Conservation (phyloP, 805 yeast genomes). For the Isabelozyma gotoi region DNA sequence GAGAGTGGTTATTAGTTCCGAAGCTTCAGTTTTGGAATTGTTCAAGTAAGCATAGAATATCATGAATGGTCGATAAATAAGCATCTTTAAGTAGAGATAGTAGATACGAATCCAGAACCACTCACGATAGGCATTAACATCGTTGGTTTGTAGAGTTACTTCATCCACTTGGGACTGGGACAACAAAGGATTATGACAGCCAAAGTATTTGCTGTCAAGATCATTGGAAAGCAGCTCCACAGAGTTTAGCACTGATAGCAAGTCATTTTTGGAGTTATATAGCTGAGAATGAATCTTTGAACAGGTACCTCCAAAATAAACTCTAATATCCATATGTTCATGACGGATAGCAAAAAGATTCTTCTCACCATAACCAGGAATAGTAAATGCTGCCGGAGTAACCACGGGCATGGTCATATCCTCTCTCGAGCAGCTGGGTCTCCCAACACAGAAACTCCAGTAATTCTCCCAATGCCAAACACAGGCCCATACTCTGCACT, state of each 20-base stretch:
- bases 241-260: conserved; percentile 12
- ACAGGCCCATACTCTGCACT: conserved; percentile 15
- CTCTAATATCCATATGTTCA: conserved; percentile 17
- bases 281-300: conserved; percentile 15
- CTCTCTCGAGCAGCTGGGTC: conserved; percentile 14
- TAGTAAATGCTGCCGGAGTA: conserved; percentile 4
- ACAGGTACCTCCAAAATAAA: conserved; percentile 13
- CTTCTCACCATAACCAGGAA: conserved; percentile 12
- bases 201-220: conserved; percentile 13
- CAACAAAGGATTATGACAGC: conserved; percentile 9
- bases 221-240: conserved; percentile 14
- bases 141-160: neutral
- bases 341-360: conserved; percentile 10
- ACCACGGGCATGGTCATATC: conserved; percentile 8
- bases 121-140: conserved; percentile 9
- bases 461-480: conserved; percentile 21
- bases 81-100: conserved; percentile 18
- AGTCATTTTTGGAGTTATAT: conserved; percentile 14
- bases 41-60: conserved; percentile 18
- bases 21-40: conserved; percentile 6
- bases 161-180: conserved; percentile 4
- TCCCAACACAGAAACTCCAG: conserved; percentile 23
- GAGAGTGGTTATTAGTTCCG: conserved; percentile 7
- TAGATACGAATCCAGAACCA: conserved; percentile 25
- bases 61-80: conserved; percentile 19